These are phyloP conservation scores for Rhodofomes roseus DNA, from an alignment of 1,284 basidiomycete species.

Conservation along the genomic window DNA sequence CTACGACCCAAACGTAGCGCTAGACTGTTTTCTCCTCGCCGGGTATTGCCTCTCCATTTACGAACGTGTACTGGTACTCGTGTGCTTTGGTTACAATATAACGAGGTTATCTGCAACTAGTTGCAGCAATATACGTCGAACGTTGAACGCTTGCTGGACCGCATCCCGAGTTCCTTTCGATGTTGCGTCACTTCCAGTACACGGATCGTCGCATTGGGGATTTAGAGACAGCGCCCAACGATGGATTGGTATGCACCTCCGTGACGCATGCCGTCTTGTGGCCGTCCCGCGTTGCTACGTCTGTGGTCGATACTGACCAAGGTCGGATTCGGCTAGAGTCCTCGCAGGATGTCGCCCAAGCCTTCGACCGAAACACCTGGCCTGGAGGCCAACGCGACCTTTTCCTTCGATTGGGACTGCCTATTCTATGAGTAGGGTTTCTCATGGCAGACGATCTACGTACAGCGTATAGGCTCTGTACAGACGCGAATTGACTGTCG, in stretches of 20 bases:
- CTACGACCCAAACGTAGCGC: neutral
- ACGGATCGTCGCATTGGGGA: too few species aligned
- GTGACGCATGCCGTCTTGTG: too few species aligned
- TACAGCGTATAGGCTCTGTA: slow-evolving; percentile 6
- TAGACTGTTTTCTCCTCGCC: neutral
- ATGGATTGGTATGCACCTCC: too few species aligned
- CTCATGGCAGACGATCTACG: neutral
- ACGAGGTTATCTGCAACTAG: neutral
- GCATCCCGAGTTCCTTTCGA: too few species aligned
- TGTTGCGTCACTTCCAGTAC: too few species aligned
- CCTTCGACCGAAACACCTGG: neutral
- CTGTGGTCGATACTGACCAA: neutral
- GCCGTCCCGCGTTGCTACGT: too few species aligned
- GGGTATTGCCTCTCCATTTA: neutral
- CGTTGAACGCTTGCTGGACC: too few species aligned
- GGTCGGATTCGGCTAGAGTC: neutral
- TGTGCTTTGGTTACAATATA: neutral
- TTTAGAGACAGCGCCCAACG: too few species aligned
- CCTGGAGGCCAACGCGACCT: neutral
- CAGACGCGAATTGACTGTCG: slow-evolving; percentile 6
- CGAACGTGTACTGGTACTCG: slow-evolving; percentile 2
- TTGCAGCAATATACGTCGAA: too few species aligned
- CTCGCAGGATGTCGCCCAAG: neutral
- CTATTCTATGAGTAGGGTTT: neutral
- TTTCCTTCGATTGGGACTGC: neutral